These are phyloP conservation scores for Colletotrichum sp. DNA, from an alignment of 2,329 filamentous ascomycete species.

Conservation along the genomic window DNA sequence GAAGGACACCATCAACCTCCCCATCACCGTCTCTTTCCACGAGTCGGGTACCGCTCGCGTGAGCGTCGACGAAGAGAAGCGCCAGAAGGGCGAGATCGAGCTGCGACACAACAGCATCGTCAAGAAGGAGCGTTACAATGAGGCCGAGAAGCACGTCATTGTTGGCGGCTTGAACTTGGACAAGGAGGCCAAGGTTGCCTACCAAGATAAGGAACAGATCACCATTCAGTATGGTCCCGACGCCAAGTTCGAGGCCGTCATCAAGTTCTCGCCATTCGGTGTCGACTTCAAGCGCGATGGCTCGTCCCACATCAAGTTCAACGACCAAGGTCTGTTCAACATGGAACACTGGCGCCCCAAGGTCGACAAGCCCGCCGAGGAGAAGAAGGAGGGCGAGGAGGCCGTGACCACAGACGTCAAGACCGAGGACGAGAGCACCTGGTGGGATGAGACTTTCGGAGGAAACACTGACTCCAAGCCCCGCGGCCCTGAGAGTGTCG, in stretches of 20 bases:
- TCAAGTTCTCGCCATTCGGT: slow-evolving; percentile 82
- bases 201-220: slow-evolving; percentile 69
- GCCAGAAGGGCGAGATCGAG: slow-evolving; percentile 87
- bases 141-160: slow-evolving; percentile 84
- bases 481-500: slow-evolving; percentile 91
- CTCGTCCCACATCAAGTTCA: slow-evolving; percentile 82
- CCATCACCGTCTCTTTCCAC: slow-evolving; percentile 86
- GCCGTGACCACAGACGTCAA: slow-evolving; percentile 43
- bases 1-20: slow-evolving; percentile 76
- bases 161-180: slow-evolving; percentile 81
- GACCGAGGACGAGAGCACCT: slow-evolving; percentile 81
- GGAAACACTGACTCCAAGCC: slow-evolving; percentile 96
- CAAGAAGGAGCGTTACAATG: slow-evolving; percentile 93
- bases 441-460: slow-evolving; percentile 98
- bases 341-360: slow-evolving; percentile 95
- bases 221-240: slow-evolving; percentile 82
- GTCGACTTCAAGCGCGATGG: slow-evolving; percentile 89
- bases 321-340: slow-evolving; percentile 88
- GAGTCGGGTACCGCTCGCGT: slow-evolving; percentile 89
- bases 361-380: slow-evolving; percentile 63
- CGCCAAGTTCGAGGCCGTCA: slow-evolving; percentile 79
- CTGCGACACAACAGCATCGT: slow-evolving; percentile 83
- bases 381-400: slow-evolving; percentile 60
- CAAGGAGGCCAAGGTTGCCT: slow-evolving; percentile 70
- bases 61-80: slow-evolving; percentile 88